Percentiles rank a stretch among this genome's conserved stretches.
These are phyloP conservation scores for Boletus reticulatus DNA, from an alignment of 768 basidiomycete species.

Conservation along the genomic window DNA sequence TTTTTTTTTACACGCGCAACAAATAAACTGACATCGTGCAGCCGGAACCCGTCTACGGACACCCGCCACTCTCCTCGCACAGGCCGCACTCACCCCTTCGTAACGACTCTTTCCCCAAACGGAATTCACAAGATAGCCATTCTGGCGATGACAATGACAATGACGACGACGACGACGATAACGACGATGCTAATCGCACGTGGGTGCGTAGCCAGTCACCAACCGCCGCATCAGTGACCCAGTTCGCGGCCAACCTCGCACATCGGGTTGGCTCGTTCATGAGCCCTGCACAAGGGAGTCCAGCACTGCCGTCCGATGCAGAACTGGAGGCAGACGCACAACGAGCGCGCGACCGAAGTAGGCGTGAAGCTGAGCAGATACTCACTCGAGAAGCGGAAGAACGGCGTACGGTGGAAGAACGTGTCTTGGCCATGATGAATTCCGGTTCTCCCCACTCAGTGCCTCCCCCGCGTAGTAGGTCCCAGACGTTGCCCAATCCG, in stretches of 20 bases:
- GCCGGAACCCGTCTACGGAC: constrained; percentile 46
- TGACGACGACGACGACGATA: constrained; percentile 38
- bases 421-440: constrained; percentile 73
- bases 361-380: constrained; percentile 78
- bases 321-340: constrained; percentile 82
- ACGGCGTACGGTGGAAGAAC: constrained; percentile 65
- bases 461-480: constrained; percentile 61
- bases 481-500: constrained; percentile 53
- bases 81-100: constrained; percentile 74
- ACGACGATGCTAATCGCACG: constrained; percentile 24
- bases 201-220: constrained; percentile 45
- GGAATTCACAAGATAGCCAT: constrained; percentile 52
- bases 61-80: constrained; percentile 30
- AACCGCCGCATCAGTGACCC: constrained; percentile 67
- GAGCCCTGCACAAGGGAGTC: constrained; percentile 44
- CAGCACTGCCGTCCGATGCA: constrained; percentile 61
- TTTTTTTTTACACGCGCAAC: background rate
- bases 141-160: constrained; percentile 36
- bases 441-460: constrained; percentile 35
- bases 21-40: constrained; percentile 16
- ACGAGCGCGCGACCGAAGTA: constrained; percentile 69
- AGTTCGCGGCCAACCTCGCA: constrained; percentile 72
- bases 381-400: constrained; percentile 70
- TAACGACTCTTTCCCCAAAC: constrained; percentile 50
- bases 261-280: constrained; percentile 72